Evolutionary conservation across 371 early-diverging fungal species (phyloP).

Genomic region (Nosema muscidifuracis): DNA sequence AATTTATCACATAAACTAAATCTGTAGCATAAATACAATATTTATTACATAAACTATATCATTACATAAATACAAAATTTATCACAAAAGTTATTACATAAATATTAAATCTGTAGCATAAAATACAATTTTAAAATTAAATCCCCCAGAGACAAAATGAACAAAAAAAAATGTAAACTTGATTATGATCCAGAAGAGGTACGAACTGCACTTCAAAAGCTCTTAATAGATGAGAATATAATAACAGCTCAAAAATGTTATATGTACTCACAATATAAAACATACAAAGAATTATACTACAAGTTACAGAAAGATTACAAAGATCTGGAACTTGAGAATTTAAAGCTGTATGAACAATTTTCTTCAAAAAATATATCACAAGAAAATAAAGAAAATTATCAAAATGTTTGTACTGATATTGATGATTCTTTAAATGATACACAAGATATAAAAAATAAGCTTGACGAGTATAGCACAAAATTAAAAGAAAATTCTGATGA

Average conservation of each 20-base stretch:
- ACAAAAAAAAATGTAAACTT: not conserved
- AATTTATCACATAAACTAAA: too few relatives aligned
- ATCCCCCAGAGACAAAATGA: too few relatives aligned
- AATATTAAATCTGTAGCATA: too few relatives aligned
- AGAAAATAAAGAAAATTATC: too few relatives aligned
- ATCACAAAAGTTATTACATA: too few relatives aligned
- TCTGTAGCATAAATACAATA: too few relatives aligned
- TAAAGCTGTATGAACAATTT: not conserved
- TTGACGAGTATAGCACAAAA: not conserved
- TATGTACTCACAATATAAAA: not conserved
- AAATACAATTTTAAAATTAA: too few relatives aligned
- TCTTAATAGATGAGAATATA: not conserved
- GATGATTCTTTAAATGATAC: not conserved
- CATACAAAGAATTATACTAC: constrained; percentile 1
- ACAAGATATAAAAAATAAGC: not conserved
- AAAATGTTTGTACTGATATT: too few relatives aligned
- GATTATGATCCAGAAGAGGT: not conserved
- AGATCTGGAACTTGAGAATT: not conserved
- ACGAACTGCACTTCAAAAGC: not conserved
- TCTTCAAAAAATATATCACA: too few relatives aligned
- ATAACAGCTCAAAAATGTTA: not conserved
- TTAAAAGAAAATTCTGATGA: not conserved
- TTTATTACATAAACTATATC: too few relatives aligned
- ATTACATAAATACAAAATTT: too few relatives aligned
- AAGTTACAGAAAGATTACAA: not conserved